phyloP scores from a whole-genome alignment of 2,329 filamentous ascomycete species.

The Penicillium sp. region DNA sequence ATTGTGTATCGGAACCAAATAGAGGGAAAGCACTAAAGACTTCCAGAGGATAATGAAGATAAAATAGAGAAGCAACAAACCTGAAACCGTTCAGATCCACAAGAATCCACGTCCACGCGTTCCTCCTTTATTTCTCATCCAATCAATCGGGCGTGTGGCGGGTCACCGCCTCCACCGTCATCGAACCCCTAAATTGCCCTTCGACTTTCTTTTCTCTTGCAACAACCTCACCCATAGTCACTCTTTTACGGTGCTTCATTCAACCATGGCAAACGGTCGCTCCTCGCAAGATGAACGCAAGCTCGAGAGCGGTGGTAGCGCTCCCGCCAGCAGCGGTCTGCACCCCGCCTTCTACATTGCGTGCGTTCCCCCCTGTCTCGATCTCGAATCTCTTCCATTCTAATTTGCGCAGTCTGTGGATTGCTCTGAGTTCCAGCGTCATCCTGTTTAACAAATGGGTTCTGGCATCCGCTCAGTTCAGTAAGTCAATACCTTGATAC shows the following conservation, averaged over 20 bases:
- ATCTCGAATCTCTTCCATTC: background rate
- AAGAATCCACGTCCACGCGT: conserved; percentile 8
- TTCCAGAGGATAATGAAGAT: too few species aligned
- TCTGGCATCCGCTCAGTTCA: conserved; percentile 74
- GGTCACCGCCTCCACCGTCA: conserved; percentile 15
- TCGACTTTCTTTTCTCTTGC: conserved; percentile 14
- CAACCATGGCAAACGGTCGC: conserved; percentile 23
- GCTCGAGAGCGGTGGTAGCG: conserved; percentile 19
- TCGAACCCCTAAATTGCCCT: conserved; percentile 7
- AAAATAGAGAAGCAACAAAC: background rate
- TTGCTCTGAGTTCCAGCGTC: conserved; percentile 80
- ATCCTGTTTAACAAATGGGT: conserved; percentile 99
- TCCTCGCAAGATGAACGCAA: conserved; percentile 25
- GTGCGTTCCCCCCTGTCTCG: conserved; percentile 14
- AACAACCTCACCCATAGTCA: conserved; percentile 17
- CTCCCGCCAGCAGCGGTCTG: conserved; percentile 18
- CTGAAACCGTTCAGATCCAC: conserved; percentile 10
- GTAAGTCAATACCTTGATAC: conserved; percentile 47
- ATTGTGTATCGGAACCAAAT: too few species aligned
- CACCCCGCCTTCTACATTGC: conserved; percentile 31
- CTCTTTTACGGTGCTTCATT: conserved; percentile 18
- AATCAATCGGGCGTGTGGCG: conserved; percentile 2
- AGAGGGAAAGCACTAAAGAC: too few species aligned
- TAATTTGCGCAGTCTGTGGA: conserved; percentile 65
- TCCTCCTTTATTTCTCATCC: background rate